Percentiles rank a stretch among this genome's conserved stretches.
phyloP scores from a whole-genome alignment of 2,329 filamentous ascomycete genomes.

The Didymellaceae sp. region DNA sequence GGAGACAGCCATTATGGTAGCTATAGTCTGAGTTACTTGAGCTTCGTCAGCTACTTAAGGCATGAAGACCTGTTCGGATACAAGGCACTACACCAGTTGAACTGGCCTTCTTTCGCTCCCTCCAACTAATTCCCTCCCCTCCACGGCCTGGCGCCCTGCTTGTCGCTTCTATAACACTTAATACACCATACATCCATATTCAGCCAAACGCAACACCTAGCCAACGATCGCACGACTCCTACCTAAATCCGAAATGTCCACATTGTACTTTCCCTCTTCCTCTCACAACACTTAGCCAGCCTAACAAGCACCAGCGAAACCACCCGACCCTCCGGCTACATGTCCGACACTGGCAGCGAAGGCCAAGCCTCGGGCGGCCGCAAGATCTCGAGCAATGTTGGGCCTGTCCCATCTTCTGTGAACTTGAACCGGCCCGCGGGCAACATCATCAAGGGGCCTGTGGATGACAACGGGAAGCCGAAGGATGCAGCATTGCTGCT shows the following conservation, averaged over 20 bases:
- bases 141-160: constrained; percentile 1
- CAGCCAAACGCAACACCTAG: constrained; percentile 12
- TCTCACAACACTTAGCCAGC: too few relatives aligned
- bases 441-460: constrained; percentile 62
- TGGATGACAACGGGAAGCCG: constrained; percentile 63
- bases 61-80: constrained; percentile 17
- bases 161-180: too few relatives aligned
- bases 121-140: too few relatives aligned
- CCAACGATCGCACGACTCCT: not conserved
- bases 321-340: constrained; percentile 39
- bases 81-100: constrained; percentile 34
- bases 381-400: constrained; percentile 39
- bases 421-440: constrained; percentile 50
- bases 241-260: constrained; percentile 30
- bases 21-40: not conserved
- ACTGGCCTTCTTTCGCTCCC: constrained; percentile 29
- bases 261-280: constrained; percentile 40
- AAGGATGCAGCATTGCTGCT: constrained; percentile 65
- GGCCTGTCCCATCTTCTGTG: constrained; percentile 47
- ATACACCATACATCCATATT: too few relatives aligned
- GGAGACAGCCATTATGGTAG: not conserved
- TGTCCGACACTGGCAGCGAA: constrained; percentile 49
- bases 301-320: constrained; percentile 32
- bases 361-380: constrained; percentile 50
- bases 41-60: constrained; percentile 33